Percentiles rank a stretch among this genome's conserved stretches.
Conservation (phyloP, 2,329 filamentous ascomycete species). For the Fonsecaea monophora region DNA sequence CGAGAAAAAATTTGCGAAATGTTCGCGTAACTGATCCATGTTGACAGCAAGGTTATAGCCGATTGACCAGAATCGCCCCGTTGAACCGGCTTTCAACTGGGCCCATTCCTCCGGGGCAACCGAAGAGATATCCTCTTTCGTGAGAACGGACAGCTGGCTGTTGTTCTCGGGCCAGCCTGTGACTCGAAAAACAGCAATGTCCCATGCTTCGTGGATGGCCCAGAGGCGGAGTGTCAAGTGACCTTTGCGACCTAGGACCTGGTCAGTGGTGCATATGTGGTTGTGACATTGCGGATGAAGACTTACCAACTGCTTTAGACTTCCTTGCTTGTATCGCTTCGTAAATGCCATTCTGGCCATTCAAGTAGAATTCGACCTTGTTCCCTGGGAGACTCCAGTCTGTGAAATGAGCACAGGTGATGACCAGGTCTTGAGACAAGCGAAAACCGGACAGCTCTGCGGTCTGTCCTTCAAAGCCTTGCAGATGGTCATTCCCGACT, state of each 20-base stretch:
- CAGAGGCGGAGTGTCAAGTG: slow-evolving; percentile 20
- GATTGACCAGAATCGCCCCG: slow-evolving; percentile 15
- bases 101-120: slow-evolving; percentile 10
- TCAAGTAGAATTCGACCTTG: slow-evolving; percentile 19
- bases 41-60: slow-evolving; percentile 19
- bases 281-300: slow-evolving; percentile 7
- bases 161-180: slow-evolving; percentile 11
- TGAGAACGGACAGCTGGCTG: neutral
- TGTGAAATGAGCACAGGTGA: slow-evolving; percentile 23
- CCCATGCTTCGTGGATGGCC: slow-evolving; percentile 22
- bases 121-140: slow-evolving; percentile 17
- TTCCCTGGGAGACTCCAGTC: slow-evolving; percentile 18
- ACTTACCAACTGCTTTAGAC: neutral
- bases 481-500: slow-evolving; percentile 19
- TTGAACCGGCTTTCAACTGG: neutral
- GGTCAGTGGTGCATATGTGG: slow-evolving; percentile 8
- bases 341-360: slow-evolving; percentile 14
- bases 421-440: slow-evolving; percentile 14
- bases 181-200: slow-evolving; percentile 24
- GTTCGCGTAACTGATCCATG: slow-evolving; percentile 3
- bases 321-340: slow-evolving; percentile 12
- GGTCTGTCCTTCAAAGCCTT: neutral
- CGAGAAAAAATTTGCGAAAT: slow-evolving; percentile 1
- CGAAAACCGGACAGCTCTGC: slow-evolving; percentile 20
- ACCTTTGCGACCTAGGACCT: slow-evolving; percentile 6